Percentiles rank a stretch among this genome's conserved stretches.
phyloP scores from a whole-genome alignment of 768 basidiomycete genomes.

The Coprinopsis cinerea region DNA sequence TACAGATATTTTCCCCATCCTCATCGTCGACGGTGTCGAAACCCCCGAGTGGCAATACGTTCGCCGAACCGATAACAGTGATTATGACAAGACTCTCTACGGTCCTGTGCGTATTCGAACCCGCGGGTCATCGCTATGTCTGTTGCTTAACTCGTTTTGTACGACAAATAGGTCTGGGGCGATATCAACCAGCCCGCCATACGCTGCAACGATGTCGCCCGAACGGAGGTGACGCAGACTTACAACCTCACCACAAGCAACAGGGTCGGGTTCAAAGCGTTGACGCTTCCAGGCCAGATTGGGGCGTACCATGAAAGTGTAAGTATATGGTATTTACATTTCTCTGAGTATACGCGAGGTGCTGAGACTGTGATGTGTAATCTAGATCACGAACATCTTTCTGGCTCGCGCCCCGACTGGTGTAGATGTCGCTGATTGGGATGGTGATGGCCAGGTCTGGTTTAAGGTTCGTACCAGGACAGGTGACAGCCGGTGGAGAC shows the following conservation, averaged over 20 bases:
- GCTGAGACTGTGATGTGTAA: neutral
- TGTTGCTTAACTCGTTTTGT: neutral
- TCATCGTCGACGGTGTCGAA: conserved; percentile 22
- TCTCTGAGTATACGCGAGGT: neutral
- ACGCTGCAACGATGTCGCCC: neutral
- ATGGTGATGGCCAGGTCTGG: conserved; percentile 36
- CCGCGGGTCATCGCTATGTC: neutral
- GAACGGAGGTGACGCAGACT: neutral
- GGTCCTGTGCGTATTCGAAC: neutral
- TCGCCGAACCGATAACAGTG: conserved; percentile 28
- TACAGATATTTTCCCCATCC: conserved; percentile 27
- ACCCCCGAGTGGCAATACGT: conserved; percentile 30
- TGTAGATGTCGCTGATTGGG: conserved; percentile 29
- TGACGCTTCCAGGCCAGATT: neutral
- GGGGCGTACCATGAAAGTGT: neutral
- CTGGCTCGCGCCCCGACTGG: conserved; percentile 41
- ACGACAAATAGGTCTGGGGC: neutral
- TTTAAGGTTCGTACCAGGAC: conserved; percentile 38
- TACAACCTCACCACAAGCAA: neutral
- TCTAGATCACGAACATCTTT: conserved; percentile 32
- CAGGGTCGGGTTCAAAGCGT: neutral
- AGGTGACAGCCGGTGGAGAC: conserved; percentile 33
- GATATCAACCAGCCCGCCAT: neutral
- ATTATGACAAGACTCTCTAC: neutral
- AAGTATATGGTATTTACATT: neutral